phyloP scores from a whole-genome alignment of 2,329 filamentous ascomycete genomes.

The Hypoxylon sp. region DNA sequence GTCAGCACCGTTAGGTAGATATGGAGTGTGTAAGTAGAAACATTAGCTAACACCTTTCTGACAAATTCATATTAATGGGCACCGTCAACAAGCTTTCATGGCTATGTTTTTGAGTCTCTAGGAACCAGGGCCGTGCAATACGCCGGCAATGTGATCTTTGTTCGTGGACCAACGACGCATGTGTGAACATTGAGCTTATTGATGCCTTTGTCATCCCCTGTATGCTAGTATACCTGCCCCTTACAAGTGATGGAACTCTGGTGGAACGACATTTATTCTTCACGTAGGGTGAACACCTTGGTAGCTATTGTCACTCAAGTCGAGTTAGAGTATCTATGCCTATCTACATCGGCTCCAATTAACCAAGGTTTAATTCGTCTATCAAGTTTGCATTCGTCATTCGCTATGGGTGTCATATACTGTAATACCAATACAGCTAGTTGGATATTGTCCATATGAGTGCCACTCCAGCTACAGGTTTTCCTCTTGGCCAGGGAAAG shows the following conservation, averaged over 20 bases:
- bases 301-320: background rate
- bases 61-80: background rate
- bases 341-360: background rate
- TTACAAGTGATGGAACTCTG: background rate
- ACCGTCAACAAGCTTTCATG: background rate
- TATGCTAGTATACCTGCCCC: no score
- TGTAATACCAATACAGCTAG: constrained; percentile 33
- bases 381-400: constrained; percentile 21
- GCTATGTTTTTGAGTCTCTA: background rate
- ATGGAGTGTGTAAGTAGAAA: no score
- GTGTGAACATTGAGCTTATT: background rate
- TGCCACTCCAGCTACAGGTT: constrained; percentile 20
- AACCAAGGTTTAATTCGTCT: background rate
- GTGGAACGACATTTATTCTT: background rate
- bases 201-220: background rate
- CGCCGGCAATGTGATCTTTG: background rate
- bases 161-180: background rate
- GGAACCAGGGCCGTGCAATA: background rate
- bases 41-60: no score
- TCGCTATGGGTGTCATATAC: constrained; percentile 23
- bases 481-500: constrained; percentile 18
- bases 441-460: constrained; percentile 33
- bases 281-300: background rate
- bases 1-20: no score
- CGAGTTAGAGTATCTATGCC: background rate